Percentiles rank a stretch among this genome's conserved stretches.
Evolutionary conservation across 345 rosid species (phyloP).

Genomic region (Tarenaya hassleriana): DNA sequence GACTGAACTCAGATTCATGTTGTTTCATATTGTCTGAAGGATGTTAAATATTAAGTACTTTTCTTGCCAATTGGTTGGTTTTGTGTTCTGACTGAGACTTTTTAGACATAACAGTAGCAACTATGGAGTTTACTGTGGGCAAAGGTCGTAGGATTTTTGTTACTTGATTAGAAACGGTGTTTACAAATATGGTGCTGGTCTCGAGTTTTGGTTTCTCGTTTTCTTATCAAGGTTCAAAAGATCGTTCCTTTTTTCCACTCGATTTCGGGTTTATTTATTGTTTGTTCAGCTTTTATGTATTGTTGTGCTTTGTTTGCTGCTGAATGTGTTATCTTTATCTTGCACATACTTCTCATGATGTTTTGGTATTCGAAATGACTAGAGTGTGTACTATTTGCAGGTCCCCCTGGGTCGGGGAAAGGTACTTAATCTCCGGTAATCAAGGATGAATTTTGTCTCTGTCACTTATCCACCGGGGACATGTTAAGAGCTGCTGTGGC

Average conservation of each 20-base stretch:
- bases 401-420: constrained; percentile 96
- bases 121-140: no score
- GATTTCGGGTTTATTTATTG: no score
- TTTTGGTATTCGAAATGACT: neutral
- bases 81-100: neutral
- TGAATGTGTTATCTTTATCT: no score
- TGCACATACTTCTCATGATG: neutral
- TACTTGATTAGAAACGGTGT: no score
- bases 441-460: constrained; percentile 84
- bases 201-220: no score
- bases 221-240: no score
- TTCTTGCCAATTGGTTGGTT: constrained; percentile 11
- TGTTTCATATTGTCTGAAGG: constrained; percentile 9
- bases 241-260: no score
- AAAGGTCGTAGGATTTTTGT: no score
- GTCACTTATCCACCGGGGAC: constrained; percentile 97
- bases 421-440: constrained; percentile 88
- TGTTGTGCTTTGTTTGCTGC: neutral
- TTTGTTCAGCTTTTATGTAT: neutral
- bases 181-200: no score
- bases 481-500: constrained; percentile 94
- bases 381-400: constrained; percentile 33
- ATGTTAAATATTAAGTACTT: neutral
- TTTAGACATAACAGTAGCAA: constrained; percentile 2
- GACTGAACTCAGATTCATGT: constrained; percentile 14